Conservation (phyloP, 768 basidiomycete genomes). For the Xanthoconium stramineum region DNA sequence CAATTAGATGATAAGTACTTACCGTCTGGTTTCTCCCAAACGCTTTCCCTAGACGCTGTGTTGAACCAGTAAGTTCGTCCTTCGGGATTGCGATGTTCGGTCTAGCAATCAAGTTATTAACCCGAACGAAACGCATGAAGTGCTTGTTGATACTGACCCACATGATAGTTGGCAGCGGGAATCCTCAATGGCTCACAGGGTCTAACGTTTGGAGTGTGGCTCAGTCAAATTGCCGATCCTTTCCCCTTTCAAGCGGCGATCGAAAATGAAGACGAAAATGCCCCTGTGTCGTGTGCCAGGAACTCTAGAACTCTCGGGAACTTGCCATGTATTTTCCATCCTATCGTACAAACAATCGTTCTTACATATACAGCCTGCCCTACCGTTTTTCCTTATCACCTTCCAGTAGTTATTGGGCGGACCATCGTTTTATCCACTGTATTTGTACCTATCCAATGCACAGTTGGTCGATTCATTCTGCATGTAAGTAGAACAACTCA, state of each 20-base stretch:
- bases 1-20: conserved; percentile 20
- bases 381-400: background rate
- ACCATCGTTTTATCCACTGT: conserved; percentile 16
- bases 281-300: too few relatives aligned
- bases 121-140: background rate
- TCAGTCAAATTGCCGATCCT: background rate
- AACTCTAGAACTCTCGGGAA: background rate
- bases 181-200: background rate
- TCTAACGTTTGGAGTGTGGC: too few relatives aligned
- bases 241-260: conserved; percentile 20
- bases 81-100: conserved; percentile 91
- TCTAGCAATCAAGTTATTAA: conserved; percentile 43
- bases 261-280: conserved; percentile 1
- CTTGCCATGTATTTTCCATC: background rate
- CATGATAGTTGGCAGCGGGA: conserved; percentile 17
- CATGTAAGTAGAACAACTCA: background rate
- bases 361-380: background rate
- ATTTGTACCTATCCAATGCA: conserved; percentile 25
- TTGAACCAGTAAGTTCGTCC: conserved; percentile 99
- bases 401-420: background rate
- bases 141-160: conserved; percentile 26
- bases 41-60: conserved; percentile 80
- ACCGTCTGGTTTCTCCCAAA: conserved; percentile 99
- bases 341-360: too few relatives aligned
- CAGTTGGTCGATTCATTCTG: background rate